phyloP scores from a whole-genome alignment of 306 rosid species.

The Dicorynia guianensis region DNA sequence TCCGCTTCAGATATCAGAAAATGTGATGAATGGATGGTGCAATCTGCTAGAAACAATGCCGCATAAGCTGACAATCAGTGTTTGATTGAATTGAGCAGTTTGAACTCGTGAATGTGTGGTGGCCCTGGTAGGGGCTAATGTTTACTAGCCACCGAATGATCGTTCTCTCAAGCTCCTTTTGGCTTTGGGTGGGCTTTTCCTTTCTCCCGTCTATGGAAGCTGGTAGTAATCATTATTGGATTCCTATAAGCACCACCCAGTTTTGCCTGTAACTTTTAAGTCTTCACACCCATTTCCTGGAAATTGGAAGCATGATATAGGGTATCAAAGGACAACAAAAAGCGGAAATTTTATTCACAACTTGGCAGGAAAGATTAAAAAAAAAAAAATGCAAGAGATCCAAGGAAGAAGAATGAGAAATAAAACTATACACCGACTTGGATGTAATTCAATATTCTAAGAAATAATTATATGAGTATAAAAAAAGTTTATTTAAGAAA shows the following conservation, averaged over 20 bases:
- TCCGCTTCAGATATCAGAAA: not conserved
- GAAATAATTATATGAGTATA: not conserved
- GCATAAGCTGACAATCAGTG: not conserved
- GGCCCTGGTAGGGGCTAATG: not conserved
- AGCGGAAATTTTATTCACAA: not conserved
- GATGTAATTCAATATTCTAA: not conserved
- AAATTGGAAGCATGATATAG: not conserved
- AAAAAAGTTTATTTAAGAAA: too few species aligned
- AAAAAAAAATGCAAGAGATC: not conserved
- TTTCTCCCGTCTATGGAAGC: not conserved
- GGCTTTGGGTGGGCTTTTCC: not conserved
- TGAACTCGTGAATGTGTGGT: slow-evolving; percentile 45
- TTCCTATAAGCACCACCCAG: not conserved
- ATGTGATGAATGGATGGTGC: not conserved
- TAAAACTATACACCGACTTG: not conserved
- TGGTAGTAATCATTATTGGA: not conserved
- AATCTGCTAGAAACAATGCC: not conserved
- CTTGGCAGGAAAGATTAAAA: not conserved
- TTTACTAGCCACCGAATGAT: not conserved
- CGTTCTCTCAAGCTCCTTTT: not conserved
- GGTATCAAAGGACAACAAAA: not conserved
- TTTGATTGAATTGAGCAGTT: not conserved
- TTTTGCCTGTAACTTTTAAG: not conserved
- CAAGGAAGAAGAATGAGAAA: not conserved
- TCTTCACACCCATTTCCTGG: not conserved